phyloP scores from a whole-genome alignment of 1,139 yeast species.

The Pichia sp. region DNA sequence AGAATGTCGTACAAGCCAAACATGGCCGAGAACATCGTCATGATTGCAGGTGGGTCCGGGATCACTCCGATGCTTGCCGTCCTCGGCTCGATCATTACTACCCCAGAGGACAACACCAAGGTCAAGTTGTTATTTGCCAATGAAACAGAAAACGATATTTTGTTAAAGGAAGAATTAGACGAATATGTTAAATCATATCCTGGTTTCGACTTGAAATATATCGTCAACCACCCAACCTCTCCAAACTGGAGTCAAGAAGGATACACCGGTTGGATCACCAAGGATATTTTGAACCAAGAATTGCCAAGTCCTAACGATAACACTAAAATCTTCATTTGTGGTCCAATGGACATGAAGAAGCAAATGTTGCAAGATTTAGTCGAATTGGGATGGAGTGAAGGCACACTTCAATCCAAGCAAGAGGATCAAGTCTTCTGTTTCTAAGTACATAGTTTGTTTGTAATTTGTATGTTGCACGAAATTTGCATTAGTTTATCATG shows the following conservation, averaged over 20 bases:
- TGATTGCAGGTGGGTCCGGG: slow-evolving; percentile 85
- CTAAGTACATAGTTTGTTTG: slow-evolving; percentile 34
- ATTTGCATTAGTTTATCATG: too few species aligned
- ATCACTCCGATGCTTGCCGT: slow-evolving; percentile 79
- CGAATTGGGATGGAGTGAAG: slow-evolving; percentile 63
- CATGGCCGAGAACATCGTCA: slow-evolving; percentile 58
- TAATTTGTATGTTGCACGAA: too few species aligned
- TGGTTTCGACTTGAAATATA: slow-evolving; percentile 52
- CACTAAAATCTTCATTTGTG: slow-evolving; percentile 64
- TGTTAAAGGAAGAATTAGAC: slow-evolving; percentile 67
- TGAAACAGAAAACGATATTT: slow-evolving; percentile 69
- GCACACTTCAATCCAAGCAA: slow-evolving; percentile 47
- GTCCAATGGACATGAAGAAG: slow-evolving; percentile 72
- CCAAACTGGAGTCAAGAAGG: slow-evolving; percentile 52
- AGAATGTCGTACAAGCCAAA: slow-evolving; percentile 57
- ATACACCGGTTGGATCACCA: slow-evolving; percentile 55
- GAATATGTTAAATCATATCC: slow-evolving; percentile 64
- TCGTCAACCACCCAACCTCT: slow-evolving; percentile 38
- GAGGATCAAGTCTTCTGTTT: slow-evolving; percentile 73
- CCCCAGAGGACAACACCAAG: slow-evolving; percentile 61
- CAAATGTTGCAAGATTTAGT: slow-evolving; percentile 46
- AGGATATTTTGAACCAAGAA: slow-evolving; percentile 51
- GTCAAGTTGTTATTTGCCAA: slow-evolving; percentile 66
- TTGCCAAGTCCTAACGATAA: slow-evolving; percentile 49
- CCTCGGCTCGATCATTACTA: slow-evolving; percentile 58